Evolutionary conservation across 2,329 filamentous ascomycete genomes (phyloP).

Genomic region (Gaeumannomyces tritici): DNA sequence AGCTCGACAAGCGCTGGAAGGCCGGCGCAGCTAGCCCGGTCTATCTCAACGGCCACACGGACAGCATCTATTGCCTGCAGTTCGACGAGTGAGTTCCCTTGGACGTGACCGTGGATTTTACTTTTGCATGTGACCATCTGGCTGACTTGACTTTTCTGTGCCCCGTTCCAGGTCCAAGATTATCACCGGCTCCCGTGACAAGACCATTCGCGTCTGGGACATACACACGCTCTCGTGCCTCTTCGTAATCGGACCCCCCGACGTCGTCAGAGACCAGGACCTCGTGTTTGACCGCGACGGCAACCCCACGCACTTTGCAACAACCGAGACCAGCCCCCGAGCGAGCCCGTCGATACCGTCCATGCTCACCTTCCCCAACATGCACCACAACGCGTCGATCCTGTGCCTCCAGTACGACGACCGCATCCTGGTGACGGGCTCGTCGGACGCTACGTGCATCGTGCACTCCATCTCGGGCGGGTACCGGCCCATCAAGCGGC

Average conservation of each 20-base stretch:
- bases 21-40: slow-evolving; percentile 68
- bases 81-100: slow-evolving; percentile 72
- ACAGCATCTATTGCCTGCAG: slow-evolving; percentile 96
- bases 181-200: slow-evolving; percentile 90
- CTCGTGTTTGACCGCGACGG: slow-evolving; percentile 43
- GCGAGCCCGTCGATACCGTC: slow-evolving; percentile 37
- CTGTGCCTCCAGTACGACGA: slow-evolving; percentile 93
- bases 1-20: slow-evolving; percentile 73
- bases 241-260: slow-evolving; percentile 75
- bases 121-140: neutral
- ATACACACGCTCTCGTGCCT: slow-evolving; percentile 79
- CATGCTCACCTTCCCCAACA: slow-evolving; percentile 42
- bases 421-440: slow-evolving; percentile 86
- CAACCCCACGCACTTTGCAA: slow-evolving; percentile 44
- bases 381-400: slow-evolving; percentile 84
- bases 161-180: slow-evolving; percentile 63
- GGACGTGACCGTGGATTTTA: neutral
- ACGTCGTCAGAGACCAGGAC: slow-evolving; percentile 44
- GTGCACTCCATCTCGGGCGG: slow-evolving; percentile 75
- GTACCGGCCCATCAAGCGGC: slow-evolving; percentile 70
- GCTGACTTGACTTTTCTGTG: neutral
- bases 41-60: slow-evolving; percentile 86
- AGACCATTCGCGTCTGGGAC: slow-evolving; percentile 94
- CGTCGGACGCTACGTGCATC: slow-evolving; percentile 85
- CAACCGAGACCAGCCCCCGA: slow-evolving; percentile 23